These are phyloP conservation scores for Coemansia sp. DNA, from an alignment of 192 early-diverging fungal genomes.

Conservation along the genomic window DNA sequence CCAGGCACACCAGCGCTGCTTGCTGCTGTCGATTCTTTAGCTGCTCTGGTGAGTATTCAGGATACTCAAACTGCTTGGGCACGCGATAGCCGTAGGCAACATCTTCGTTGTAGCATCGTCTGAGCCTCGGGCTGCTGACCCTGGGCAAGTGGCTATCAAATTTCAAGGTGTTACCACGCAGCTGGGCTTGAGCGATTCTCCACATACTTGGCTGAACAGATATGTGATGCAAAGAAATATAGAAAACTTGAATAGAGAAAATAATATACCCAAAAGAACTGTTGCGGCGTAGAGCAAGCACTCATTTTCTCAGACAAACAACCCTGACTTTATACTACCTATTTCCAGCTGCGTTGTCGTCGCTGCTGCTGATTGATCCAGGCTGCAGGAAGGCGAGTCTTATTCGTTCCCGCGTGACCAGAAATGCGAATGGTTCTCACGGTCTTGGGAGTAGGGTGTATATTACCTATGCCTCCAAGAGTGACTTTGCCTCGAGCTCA, in stretches of 20 bases:
- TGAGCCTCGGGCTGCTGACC: background rate
- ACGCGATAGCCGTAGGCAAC: conserved; percentile 88
- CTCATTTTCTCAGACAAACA: background rate
- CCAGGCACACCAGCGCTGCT: conserved; percentile 82
- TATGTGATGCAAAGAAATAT: background rate
- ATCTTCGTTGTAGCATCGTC: conserved; percentile 69
- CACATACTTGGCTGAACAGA: conserved; percentile 14
- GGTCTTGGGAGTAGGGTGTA: conserved; percentile 8
- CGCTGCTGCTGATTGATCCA: background rate
- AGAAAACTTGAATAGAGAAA: background rate
- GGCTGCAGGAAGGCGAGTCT: background rate
- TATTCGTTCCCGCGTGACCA: conserved; percentile 8
- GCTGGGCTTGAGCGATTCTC: background rate
- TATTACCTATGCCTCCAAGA: no score
- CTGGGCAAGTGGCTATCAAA: background rate
- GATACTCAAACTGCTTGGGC: conserved; percentile 64
- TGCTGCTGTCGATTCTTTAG: conserved; percentile 80
- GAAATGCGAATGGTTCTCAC: conserved; percentile 2
- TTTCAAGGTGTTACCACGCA: background rate
- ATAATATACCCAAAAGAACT: background rate
- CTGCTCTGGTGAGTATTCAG: conserved; percentile 80
- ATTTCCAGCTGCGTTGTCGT: background rate
- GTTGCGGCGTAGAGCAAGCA: background rate
- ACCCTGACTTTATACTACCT: background rate
- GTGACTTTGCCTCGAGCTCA: background rate